A percentile compares a stretch with the other conserved stretches of the same genome.
Conservation (phyloP, 108 stramenopile genomes). For the Mayamaea pseudoterrestris region DNA sequence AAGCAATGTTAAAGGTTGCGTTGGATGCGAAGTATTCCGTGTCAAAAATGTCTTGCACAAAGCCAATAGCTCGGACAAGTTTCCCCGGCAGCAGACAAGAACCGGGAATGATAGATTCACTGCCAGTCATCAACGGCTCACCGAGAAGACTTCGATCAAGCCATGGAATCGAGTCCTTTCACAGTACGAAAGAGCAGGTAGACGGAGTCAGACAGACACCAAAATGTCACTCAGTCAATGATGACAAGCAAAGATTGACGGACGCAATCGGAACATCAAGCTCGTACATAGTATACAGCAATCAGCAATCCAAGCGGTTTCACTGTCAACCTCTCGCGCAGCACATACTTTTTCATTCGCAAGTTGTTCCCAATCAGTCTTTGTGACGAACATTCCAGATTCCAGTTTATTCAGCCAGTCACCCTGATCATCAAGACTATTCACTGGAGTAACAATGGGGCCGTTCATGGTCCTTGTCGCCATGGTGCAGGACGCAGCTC, state of each 20-base stretch:
- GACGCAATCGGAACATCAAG: too few species aligned
- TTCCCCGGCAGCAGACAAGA: too few species aligned
- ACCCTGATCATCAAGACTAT: background rate
- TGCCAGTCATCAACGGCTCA: background rate
- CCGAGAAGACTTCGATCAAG: too few species aligned
- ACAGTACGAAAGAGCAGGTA: background rate
- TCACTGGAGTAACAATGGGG: background rate
- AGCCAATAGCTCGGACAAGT: conserved; percentile 9
- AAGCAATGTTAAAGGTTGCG: background rate
- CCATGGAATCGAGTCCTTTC: background rate
- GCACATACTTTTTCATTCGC: background rate
- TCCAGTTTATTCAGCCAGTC: background rate
- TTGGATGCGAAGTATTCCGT: conserved; percentile 24
- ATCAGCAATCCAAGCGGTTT: background rate
- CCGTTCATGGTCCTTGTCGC: too few species aligned
- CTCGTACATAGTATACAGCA: background rate
- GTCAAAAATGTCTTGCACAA: conserved; percentile 53
- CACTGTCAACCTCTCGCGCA: background rate
- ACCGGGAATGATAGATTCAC: background rate
- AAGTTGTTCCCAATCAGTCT: background rate
- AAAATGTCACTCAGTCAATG: background rate
- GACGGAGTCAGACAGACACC: background rate
- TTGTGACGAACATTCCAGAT: background rate
- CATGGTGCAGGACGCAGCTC: too few species aligned
- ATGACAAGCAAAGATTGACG: too few species aligned